phyloP scores from a whole-genome alignment of 1,139 yeast genomes.

The Pichia sp. region DNA sequence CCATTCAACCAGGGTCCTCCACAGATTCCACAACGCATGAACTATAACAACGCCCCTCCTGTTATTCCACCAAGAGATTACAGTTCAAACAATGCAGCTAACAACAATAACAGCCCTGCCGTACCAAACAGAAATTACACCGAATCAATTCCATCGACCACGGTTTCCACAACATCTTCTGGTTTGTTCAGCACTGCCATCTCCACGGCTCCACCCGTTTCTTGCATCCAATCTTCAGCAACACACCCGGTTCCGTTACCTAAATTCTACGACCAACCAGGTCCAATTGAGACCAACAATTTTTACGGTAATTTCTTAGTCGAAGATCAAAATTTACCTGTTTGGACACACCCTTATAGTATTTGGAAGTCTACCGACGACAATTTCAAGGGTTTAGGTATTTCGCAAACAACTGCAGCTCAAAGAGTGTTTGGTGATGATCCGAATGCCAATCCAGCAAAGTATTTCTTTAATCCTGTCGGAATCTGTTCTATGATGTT shows the following conservation, averaged over 20 bases:
- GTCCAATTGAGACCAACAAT: conserved; percentile 76
- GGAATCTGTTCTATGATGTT: conserved; percentile 34
- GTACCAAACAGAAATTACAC: background rate
- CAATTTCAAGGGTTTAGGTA: conserved; percentile 54
- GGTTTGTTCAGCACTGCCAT: conserved; percentile 35
- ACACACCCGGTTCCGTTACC: conserved; percentile 49
- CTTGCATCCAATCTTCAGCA: conserved; percentile 40
- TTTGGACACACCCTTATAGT: conserved; percentile 84
- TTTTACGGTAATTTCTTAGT: conserved; percentile 78
- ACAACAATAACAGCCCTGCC: background rate
- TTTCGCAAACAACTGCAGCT: conserved; percentile 58
- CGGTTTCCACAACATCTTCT: conserved; percentile 1
- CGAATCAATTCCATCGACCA: background rate
- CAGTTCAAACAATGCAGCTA: background rate
- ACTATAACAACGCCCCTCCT: conserved; percentile 13
- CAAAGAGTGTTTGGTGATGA: conserved; percentile 69
- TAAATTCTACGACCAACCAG: conserved; percentile 32
- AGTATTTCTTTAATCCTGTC: conserved; percentile 35
- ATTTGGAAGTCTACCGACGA: conserved; percentile 55
- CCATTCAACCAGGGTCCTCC: background rate
- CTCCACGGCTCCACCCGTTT: conserved; percentile 43
- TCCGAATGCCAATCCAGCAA: conserved; percentile 31
- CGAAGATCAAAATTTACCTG: conserved; percentile 58
- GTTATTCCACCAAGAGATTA: conserved; percentile 29
- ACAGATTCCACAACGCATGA: background rate